Evolutionary conservation across 306 rosid genomes (phyloP).

Genomic region (Mimosa pudica): DNA sequence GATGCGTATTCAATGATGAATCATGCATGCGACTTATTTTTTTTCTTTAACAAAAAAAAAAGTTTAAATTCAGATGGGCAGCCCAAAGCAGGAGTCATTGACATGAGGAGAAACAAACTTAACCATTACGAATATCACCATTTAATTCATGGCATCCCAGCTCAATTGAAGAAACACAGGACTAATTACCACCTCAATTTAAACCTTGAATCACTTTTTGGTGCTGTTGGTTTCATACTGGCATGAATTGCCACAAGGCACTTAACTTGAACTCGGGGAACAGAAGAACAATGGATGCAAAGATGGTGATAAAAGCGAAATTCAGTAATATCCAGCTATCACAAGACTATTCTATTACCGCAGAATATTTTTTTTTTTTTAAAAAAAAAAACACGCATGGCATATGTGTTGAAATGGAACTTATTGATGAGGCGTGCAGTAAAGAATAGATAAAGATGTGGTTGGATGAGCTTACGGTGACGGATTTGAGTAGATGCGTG

Average conservation of each 20-base stretch:
- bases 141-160: not conserved
- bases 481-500: constrained; percentile 59
- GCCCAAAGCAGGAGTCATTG: not conserved
- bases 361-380: too few species aligned
- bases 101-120: not conserved
- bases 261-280: too few species aligned
- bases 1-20: not conserved
- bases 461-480: constrained; percentile 52
- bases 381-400: not conserved
- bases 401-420: not conserved
- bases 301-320: too few species aligned
- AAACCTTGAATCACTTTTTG: not conserved
- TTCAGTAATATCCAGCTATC: not conserved
- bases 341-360: not conserved
- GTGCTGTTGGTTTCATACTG: not conserved
- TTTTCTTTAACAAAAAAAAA: not conserved
- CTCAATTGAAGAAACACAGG: not conserved
- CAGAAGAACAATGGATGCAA: too few species aligned
- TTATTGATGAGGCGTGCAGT: not conserved
- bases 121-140: not conserved
- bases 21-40: not conserved
- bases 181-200: not conserved
- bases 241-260: not conserved
- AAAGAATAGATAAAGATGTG: not conserved
- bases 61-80: not conserved